Evolutionary conservation across 108 stramenopile genomes (phyloP), one percentile per base, ranked within the genome.

Genomic region (Cyclostephanos tholiformis): DNA sequence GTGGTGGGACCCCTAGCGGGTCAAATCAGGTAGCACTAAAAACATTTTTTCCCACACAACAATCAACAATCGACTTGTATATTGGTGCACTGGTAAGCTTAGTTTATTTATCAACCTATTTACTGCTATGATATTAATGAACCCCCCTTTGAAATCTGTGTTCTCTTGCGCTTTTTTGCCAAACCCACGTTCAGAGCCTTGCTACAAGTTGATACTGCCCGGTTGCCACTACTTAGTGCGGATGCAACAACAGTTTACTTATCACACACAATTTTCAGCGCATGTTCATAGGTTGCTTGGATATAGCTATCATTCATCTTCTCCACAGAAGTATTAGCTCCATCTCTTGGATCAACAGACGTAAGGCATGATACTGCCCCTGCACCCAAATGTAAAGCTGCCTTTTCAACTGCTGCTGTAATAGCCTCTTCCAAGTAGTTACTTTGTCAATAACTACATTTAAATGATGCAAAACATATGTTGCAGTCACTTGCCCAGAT

Each of bases 401-500:
- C 53, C 23, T 55, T 25, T 55, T 55, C 23, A 55, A 55, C 53
- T 25, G 53, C 53, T 25, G 23, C 14, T 13, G 26, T 26, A 16
- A 55, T 55, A 1, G 9, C 22, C 9, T 4, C 4, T 3, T 55
- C 53, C 53, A 10, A 16, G 10, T 23, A 26, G 53, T 55, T 55
- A 20, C 53, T 9, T 55, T 16, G 25, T 27, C 26, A 27, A 55
- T 16, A 4, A 23, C 53, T 12, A 11, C 53, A 5, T 25, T 55
- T 26, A 55, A 25, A 22, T 16, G 41, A 27, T 29, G 27, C 52
- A 68, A n/a, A 8, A 68, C 50, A 27, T 35, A 49, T 30, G 50
- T 29, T 20, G 67, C 49, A 14, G 67, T 68, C 48, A 68, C 67
- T 14, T 68, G 44, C 7, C 67, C 67, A 30, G 67, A 46, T 49